Conservation (phyloP, 805 yeast genomes). For the Vanderwaltozyma polyspora region DNA sequence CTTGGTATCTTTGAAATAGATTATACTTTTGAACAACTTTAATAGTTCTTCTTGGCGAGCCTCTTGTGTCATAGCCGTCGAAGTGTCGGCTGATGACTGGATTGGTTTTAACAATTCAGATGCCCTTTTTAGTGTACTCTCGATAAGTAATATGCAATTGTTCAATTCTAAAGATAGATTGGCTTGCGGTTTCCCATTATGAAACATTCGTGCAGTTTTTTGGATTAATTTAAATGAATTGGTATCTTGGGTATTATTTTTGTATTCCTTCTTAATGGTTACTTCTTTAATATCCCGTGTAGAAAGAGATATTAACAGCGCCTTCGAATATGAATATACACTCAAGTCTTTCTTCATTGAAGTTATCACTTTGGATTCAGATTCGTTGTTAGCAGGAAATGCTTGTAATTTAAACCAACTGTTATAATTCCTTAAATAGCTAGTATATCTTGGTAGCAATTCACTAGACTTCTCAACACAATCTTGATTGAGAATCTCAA, state of each 20-base stretch:
- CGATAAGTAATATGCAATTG: slow-evolving; percentile 15
- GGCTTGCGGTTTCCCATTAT: slow-evolving; percentile 20
- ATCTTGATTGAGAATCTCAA: slow-evolving; percentile 6
- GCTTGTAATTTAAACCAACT: slow-evolving; percentile 37
- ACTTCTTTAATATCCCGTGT: slow-evolving; percentile 31
- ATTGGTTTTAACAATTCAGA: slow-evolving; percentile 3
- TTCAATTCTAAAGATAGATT: slow-evolving; percentile 11
- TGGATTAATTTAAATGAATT: slow-evolving; percentile 10
- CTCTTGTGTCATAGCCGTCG: too few relatives aligned
- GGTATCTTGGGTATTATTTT: background rate
- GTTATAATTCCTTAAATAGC: slow-evolving; percentile 21
- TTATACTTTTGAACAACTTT: background rate
- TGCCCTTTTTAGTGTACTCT: slow-evolving; percentile 14
- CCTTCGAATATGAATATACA: slow-evolving; percentile 9
- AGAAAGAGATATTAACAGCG: slow-evolving; percentile 27
- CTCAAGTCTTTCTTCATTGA: slow-evolving; percentile 44
- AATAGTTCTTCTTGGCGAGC: slow-evolving; percentile 1
- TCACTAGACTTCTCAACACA: slow-evolving; percentile 4
- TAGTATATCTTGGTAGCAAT: slow-evolving; percentile 20
- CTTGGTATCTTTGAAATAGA: background rate
- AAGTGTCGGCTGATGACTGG: too few relatives aligned
- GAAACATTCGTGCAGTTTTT: slow-evolving; percentile 20
- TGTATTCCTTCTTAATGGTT: slow-evolving; percentile 14
- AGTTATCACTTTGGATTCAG: slow-evolving; percentile 37
- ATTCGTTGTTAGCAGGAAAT: slow-evolving; percentile 39